Percentiles rank a stretch among this genome's conserved stretches.
Evolutionary conservation across 805 yeast genomes (phyloP).

Genomic region (Teunomyces cretensis): DNA sequence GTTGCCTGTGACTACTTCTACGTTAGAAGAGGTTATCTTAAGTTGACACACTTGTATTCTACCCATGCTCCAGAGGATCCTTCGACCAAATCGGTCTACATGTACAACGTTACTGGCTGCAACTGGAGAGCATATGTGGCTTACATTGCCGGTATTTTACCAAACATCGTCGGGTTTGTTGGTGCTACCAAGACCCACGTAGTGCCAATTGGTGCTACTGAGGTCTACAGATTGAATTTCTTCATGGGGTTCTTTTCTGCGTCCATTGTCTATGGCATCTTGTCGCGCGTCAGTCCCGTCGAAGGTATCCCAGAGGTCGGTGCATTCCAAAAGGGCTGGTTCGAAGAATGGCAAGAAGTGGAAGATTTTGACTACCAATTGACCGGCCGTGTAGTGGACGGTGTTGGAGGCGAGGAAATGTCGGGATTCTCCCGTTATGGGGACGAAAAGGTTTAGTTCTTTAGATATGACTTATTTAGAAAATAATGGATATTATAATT

Average conservation of each 20-base stretch:
- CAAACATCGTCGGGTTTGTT: slow-evolving; percentile 85
- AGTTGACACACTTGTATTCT: slow-evolving; percentile 63
- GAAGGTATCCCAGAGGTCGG: slow-evolving; percentile 32
- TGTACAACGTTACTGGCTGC: slow-evolving; percentile 60
- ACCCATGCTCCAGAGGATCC: slow-evolving; percentile 35
- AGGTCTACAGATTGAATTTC: slow-evolving; percentile 71
- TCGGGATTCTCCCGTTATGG: background rate
- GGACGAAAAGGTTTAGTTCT: slow-evolving; percentile 7
- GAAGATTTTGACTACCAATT: slow-evolving; percentile 56
- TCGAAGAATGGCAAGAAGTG: slow-evolving; percentile 61
- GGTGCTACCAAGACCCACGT: slow-evolving; percentile 70
- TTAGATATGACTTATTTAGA: background rate
- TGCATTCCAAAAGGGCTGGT: slow-evolving; percentile 57
- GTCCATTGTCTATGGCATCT: slow-evolving; percentile 50
- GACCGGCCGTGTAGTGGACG: slow-evolving; percentile 6
- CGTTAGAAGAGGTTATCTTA: slow-evolving; percentile 70
- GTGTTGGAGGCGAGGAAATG: background rate
- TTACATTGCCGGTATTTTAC: slow-evolving; percentile 74
- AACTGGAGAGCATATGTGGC: slow-evolving; percentile 87
- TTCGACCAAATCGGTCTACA: slow-evolving; percentile 44
- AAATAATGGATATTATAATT: background rate
- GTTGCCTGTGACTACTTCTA: slow-evolving; percentile 64
- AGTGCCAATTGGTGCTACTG: slow-evolving; percentile 77
- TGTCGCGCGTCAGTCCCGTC: slow-evolving; percentile 56
- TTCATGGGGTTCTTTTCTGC: slow-evolving; percentile 72